These are phyloP conservation scores for Phaseolus lunatus DNA, from an alignment of 306 rosid species.

Conservation along the genomic window DNA sequence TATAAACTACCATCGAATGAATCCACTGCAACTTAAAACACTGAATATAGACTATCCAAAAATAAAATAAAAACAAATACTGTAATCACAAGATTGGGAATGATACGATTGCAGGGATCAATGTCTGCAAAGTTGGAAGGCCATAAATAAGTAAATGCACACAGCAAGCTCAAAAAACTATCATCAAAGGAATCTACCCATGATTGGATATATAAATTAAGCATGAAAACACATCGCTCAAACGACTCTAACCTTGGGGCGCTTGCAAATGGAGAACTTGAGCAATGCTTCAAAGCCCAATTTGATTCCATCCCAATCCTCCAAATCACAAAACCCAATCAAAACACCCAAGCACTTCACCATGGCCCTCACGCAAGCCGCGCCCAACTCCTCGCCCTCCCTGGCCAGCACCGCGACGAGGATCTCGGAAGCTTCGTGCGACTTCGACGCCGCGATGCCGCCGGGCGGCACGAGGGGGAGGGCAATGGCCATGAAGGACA, in stretches of 20 bases:
- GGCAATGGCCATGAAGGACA: slow-evolving; percentile 69
- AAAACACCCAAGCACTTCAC: slow-evolving; percentile 83
- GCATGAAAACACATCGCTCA: not conserved
- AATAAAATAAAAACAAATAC: not conserved
- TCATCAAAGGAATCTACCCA: not conserved
- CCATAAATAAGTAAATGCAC: not conserved
- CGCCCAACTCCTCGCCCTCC: slow-evolving; percentile 61
- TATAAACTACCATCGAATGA: slow-evolving; percentile 2
- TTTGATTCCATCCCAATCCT: slow-evolving; percentile 74
- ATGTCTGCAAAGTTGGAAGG: not conserved
- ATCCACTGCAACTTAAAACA: not conserved
- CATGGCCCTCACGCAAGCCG: slow-evolving; percentile 66
- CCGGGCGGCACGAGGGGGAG: slow-evolving; percentile 60
- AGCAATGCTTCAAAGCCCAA: slow-evolving; percentile 75
- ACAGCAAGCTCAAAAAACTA: not conserved
- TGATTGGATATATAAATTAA: not conserved
- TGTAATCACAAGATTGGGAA: not conserved
- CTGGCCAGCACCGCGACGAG: slow-evolving; percentile 54
- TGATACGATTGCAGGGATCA: not conserved
- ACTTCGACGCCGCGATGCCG: slow-evolving; percentile 53
- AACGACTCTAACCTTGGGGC: slow-evolving; percentile 72
- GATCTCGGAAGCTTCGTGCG: slow-evolving; percentile 60
- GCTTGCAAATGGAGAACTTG: slow-evolving; percentile 73
- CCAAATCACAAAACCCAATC: slow-evolving; percentile 81
- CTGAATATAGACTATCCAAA: not conserved